phyloP scores from a whole-genome alignment of 208 protist species.

The Leishmania turanica region DNA sequence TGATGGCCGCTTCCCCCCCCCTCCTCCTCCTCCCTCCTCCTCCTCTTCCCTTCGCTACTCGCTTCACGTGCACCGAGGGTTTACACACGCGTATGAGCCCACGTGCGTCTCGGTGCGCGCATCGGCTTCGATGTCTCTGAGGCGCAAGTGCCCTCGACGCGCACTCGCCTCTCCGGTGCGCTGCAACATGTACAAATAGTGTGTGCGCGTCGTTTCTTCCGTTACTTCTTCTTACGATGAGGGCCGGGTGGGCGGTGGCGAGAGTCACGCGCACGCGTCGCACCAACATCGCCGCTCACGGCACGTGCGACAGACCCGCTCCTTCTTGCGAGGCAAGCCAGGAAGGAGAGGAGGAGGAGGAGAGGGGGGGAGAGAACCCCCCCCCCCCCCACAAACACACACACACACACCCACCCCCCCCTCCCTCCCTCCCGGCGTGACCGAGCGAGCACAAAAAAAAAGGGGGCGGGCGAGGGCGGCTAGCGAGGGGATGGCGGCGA shows the following conservation, averaged over 20 bases:
- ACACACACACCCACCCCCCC: too few species aligned
- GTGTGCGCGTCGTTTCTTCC: background rate
- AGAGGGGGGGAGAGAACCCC: too few species aligned
- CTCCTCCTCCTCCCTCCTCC: too few species aligned
- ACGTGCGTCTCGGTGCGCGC: background rate
- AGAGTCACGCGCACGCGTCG: background rate
- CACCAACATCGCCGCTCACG: background rate
- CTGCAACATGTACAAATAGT: background rate
- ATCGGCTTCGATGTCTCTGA: background rate
- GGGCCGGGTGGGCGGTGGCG: too few species aligned
- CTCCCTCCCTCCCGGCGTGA: too few species aligned
- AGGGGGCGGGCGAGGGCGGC: background rate
- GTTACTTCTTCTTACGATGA: background rate
- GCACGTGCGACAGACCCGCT: background rate
- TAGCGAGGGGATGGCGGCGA: background rate
- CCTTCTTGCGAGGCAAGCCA: background rate
- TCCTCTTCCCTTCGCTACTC: background rate
- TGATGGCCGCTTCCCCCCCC: background rate
- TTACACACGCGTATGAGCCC: background rate
- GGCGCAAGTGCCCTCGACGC: background rate
- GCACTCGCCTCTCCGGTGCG: background rate
- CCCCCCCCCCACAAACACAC: too few species aligned
- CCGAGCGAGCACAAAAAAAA: background rate
- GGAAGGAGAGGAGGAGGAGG: too few species aligned
- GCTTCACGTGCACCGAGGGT: background rate